These are phyloP conservation scores for Knoxdaviesia capensis DNA, from an alignment of 2,329 filamentous ascomycete genomes.

Conservation along the genomic window DNA sequence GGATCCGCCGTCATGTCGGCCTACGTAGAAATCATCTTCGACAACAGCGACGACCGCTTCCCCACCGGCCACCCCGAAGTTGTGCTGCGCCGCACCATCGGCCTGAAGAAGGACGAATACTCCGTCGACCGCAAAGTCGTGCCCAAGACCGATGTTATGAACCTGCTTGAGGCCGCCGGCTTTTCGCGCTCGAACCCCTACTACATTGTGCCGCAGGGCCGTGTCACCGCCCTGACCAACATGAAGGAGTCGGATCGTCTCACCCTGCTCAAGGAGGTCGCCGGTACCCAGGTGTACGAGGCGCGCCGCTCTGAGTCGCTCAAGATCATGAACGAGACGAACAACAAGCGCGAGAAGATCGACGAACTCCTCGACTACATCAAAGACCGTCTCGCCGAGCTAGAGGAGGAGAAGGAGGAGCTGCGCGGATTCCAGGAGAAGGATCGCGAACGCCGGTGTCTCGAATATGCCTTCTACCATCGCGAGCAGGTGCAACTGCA, in stretches of 20 bases:
- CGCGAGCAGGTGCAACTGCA: constrained; percentile 68
- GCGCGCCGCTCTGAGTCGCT: constrained; percentile 74
- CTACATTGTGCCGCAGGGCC: constrained; percentile 95
- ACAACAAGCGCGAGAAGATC: constrained; percentile 85
- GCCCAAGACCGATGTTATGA: constrained; percentile 85
- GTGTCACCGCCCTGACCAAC: constrained; percentile 87
- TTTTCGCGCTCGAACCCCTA: constrained; percentile 97
- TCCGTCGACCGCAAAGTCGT: constrained; percentile 93
- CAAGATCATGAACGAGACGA: constrained; percentile 94
- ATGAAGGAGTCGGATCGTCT: constrained; percentile 94
- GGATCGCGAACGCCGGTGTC: constrained; percentile 73
- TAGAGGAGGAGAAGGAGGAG: constrained; percentile 96
- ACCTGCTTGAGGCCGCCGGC: constrained; percentile 83
- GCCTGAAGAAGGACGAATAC: constrained; percentile 96
- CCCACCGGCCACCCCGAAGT: constrained; percentile 84
- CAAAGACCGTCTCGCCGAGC: constrained; percentile 67
- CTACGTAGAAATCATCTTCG: constrained; percentile 98
- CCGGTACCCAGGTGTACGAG: constrained; percentile 93
- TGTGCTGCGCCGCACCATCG: constrained; percentile 81
- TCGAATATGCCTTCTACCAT: constrained; percentile 89
- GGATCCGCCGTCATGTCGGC: constrained; percentile 97
- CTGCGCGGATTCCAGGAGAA: constrained; percentile 86
- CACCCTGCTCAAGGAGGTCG: constrained; percentile 89
- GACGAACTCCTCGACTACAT: constrained; percentile 85
- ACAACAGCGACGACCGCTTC: constrained; percentile 92